Evolutionary conservation across 129 eudicot species (phyloP).

Genomic region (Rutidosis leptorrhynchoides): DNA sequence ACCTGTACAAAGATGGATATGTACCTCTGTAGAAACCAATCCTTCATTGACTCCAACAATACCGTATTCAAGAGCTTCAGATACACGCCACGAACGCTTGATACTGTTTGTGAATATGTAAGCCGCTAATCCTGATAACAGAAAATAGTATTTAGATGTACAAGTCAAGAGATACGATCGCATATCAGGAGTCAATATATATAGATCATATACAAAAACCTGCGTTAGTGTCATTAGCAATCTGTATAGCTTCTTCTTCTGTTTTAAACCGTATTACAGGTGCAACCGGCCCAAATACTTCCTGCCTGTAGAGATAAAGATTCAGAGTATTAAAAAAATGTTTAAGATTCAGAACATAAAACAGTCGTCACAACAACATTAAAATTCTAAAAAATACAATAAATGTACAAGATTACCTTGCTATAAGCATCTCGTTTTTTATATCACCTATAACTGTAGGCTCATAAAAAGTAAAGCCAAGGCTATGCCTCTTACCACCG

Average conservation of each 20-base stretch:
- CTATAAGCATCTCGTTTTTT: conserved; percentile 76
- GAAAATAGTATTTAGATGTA: neutral
- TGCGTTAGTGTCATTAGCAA: conserved; percentile 93
- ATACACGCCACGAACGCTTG: conserved; percentile 80
- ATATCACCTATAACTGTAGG: conserved; percentile 79
- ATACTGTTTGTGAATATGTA: conserved; percentile 61
- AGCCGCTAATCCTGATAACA: conserved; percentile 74
- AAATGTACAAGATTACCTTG: conserved; percentile 49
- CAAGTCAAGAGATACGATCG: neutral
- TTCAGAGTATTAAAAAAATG: neutral
- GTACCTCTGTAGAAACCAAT: conserved; percentile 80
- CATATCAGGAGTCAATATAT: conserved; percentile 8
- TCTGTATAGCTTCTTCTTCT: conserved; percentile 82
- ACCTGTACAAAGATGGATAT: conserved; percentile 10
- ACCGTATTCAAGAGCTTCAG: conserved; percentile 96
- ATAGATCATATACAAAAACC: conserved; percentile 40
- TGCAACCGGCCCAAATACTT: conserved; percentile 97
- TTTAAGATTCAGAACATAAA: conserved; percentile 1
- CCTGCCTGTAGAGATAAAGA: conserved; percentile 50
- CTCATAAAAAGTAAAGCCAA: conserved; percentile 81
- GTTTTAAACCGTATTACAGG: conserved; percentile 80
- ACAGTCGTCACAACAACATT: neutral
- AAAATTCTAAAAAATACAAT: neutral
- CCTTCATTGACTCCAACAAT: conserved; percentile 93
- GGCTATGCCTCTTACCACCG: conserved; percentile 90